Evolutionary conservation across 139 green algal genomes (phyloP), one percentile per base, ranked within the genome.

Genomic region (Chlorella sp.): DNA sequence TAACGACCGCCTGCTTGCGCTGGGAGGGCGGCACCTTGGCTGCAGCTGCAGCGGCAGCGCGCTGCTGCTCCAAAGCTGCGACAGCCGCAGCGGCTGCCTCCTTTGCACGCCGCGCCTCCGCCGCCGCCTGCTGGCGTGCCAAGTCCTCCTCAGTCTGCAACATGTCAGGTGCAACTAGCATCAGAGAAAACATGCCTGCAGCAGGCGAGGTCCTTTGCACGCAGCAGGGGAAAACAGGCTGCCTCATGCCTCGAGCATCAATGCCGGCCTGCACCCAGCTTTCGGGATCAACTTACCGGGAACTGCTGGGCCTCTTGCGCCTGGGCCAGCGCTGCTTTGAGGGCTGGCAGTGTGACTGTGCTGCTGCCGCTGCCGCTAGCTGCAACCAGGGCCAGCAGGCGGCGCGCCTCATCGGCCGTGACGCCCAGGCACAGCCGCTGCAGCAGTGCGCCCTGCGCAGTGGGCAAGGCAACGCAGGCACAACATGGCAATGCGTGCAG

Each of bases 291-390:
- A 19, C 76, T 83, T 30, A 74, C 77, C 16, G 77, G 77, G 17
- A 62, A 83, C 77, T 83, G 77, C 60, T 83, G 77, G 17, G 77
- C 58, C 77, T 83, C 60, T 16, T 58, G 77, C 9, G 74, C 77
- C 30, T 26, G 26, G 7, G 77, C 77, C 77, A 83, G 16, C 16
- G 19, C 77, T 0, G 51, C 77, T 30, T 74, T 83, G 13, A 83
- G 38, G 40, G 60, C 77, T n/a, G 77, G 58, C 58, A 83, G 58
- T 9, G 77, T 83, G 40, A 83, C 11, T 4, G 20, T 2, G 28
- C 54, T 20, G 46, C 2, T 9, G 16, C 48, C 48, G 26, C 24
- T 48, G n/a, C 20, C 74, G 17, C 7, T 34, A n/a, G n/a, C 56
- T n/a, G 77, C 60, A 28, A 83, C 38, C 77, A 83, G 2, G 11